Evolutionary conservation across 202 grass and related monocot genomes (phyloP).

Genomic region (Schoenoplectus triqueter): DNA sequence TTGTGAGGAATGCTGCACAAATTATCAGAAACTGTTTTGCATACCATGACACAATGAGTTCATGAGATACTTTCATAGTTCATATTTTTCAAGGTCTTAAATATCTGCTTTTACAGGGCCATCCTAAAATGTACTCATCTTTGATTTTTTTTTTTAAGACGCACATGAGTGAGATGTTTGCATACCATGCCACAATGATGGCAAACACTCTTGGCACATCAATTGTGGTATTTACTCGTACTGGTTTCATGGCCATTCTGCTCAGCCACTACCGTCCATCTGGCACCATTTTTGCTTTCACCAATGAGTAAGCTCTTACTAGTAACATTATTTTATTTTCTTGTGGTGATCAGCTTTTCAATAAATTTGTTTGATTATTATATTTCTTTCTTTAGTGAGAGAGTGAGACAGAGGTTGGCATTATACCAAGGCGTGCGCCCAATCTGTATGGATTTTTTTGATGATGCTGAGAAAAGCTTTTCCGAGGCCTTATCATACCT

Average conservation of each 20-base stretch:
- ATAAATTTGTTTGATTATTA: constrained; percentile 9
- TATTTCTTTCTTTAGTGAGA: constrained; percentile 59
- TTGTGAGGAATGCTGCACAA: neutral
- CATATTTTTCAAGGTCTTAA: neutral
- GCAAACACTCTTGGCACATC: constrained; percentile 92
- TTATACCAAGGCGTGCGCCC: constrained; percentile 96
- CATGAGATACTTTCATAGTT: neutral
- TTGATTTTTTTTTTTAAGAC: constrained; percentile 56
- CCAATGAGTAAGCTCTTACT: constrained; percentile 71
- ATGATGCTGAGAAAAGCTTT: constrained; percentile 86
- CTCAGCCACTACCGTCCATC: constrained; percentile 92
- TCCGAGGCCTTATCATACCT: constrained; percentile 80
- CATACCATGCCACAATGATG: constrained; percentile 98
- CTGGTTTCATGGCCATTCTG: constrained; percentile 93
- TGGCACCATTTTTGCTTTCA: constrained; percentile 99
- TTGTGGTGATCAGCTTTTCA: constrained; percentile 15
- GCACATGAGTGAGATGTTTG: constrained; percentile 99
- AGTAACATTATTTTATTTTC: neutral
- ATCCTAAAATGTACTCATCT: neutral
- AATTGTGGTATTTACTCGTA: constrained; percentile 97
- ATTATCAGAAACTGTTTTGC: neutral
- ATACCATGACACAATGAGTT: no score
- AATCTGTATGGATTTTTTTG: constrained; percentile 77
- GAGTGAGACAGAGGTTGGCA: constrained; percentile 90
- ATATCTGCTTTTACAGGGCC: neutral